phyloP scores from a whole-genome alignment of 192 early-diverging fungal genomes.

The Coemansia sp. region DNA sequence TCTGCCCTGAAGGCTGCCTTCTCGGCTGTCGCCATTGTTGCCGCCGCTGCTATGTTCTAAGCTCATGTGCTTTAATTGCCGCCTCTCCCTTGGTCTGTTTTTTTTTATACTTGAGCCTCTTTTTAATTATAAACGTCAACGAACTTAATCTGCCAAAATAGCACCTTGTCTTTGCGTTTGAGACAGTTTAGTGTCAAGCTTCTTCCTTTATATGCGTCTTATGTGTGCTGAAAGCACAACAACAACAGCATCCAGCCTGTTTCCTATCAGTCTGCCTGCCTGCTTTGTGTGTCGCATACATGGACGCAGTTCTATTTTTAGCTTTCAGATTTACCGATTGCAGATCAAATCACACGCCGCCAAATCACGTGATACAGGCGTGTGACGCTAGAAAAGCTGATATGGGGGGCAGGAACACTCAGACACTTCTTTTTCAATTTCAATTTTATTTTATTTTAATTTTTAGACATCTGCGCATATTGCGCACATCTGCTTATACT shows the following conservation, averaged over 20 bases:
- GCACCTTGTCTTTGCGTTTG: too few species aligned
- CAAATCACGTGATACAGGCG: background rate
- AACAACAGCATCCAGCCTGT: background rate
- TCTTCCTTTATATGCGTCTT: background rate
- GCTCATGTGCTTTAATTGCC: background rate
- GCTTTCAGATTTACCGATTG: background rate
- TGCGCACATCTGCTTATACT: background rate
- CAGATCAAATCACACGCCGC: background rate
- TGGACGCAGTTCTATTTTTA: background rate
- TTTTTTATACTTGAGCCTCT: background rate
- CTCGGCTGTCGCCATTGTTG: slow-evolving; percentile 33
- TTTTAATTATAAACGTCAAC: background rate
- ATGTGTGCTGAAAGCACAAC: background rate
- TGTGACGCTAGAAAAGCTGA: background rate
- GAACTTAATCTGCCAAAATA: background rate
- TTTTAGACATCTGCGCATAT: background rate
- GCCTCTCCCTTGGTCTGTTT: background rate
- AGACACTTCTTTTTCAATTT: background rate
- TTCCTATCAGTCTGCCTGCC: too few species aligned
- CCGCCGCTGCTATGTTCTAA: slow-evolving; percentile 50
- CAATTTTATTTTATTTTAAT: background rate
- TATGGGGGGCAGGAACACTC: background rate
- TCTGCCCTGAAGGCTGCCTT: slow-evolving; percentile 36
- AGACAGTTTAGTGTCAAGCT: background rate
- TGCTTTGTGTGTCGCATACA: background rate